Evolutionary conservation across 1,139 yeast genomes (phyloP).

Genomic region (Nakaseomyces uthaithaninus): DNA sequence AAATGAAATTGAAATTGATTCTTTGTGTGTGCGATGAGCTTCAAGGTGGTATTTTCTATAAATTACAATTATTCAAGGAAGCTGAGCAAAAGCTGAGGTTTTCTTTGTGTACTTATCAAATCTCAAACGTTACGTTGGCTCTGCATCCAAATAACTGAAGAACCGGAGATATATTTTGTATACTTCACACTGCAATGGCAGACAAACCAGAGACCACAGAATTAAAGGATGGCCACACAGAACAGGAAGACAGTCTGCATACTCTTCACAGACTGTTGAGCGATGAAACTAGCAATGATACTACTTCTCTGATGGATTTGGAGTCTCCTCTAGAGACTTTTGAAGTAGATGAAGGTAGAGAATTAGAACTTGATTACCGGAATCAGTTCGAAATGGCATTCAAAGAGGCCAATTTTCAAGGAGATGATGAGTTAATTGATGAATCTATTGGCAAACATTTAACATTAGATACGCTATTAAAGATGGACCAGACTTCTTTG

Average conservation of each 20-base stretch:
- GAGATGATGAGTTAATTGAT: not conserved
- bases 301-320: not conserved
- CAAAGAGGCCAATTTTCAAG: slow-evolving; percentile 1
- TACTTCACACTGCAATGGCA: slow-evolving; percentile 1
- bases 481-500: not conserved
- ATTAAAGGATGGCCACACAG: not conserved
- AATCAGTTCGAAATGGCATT: slow-evolving; percentile 5
- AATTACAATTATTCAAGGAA: not conserved
- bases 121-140: no score
- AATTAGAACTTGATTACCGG: slow-evolving; percentile 6
- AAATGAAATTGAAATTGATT: not conserved
- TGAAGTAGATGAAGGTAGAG: not conserved
- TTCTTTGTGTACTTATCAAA: no score
- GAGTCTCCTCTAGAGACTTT: not conserved
- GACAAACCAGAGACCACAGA: not conserved
- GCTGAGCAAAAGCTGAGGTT: no score
- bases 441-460: slow-evolving; percentile 2
- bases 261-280: not conserved
- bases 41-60: no score
- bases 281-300: not conserved
- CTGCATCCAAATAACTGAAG: not conserved
- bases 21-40: slow-evolving; percentile 6
- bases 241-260: slow-evolving; percentile 1
- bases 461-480: slow-evolving; percentile 2
- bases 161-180: slow-evolving; percentile 2